Evolutionary conservation across 768 basidiomycete genomes (phyloP).

Genomic region (Pleurotus cornucopiae): DNA sequence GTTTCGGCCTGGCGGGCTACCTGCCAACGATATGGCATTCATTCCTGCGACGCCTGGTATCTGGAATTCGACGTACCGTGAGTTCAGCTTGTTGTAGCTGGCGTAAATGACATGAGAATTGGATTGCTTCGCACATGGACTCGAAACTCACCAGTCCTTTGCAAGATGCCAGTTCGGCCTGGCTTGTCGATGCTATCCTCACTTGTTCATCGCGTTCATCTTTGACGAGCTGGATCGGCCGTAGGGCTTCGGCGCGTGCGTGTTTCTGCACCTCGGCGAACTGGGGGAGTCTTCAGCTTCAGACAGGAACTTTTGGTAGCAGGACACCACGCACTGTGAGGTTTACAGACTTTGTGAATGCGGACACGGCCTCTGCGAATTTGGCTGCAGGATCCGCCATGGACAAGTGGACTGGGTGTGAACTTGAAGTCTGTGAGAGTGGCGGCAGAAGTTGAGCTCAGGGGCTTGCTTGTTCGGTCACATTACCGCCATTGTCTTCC

Average conservation of each 20-base stretch:
- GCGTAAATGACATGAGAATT: background rate
- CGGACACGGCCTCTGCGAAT: slow-evolving; percentile 20
- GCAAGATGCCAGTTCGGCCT: slow-evolving; percentile 43
- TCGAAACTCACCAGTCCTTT: slow-evolving; percentile 47
- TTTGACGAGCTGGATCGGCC: slow-evolving; percentile 31
- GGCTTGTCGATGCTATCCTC: slow-evolving; percentile 38
- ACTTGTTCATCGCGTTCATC: slow-evolving; percentile 32
- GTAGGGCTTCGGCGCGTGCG: slow-evolving; percentile 48
- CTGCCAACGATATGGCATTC: slow-evolving; percentile 23
- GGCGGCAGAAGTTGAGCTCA: background rate
- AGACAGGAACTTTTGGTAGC: too few species aligned
- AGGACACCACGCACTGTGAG: slow-evolving; percentile 16
- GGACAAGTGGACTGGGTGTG: background rate
- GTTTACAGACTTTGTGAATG: slow-evolving; percentile 18
- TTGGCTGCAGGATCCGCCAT: slow-evolving; percentile 14
- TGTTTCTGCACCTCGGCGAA: slow-evolving; percentile 54
- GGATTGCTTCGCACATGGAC: background rate
- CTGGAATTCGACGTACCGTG: slow-evolving; percentile 34
- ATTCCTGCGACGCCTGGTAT: background rate
- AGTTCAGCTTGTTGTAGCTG: slow-evolving; percentile 55
- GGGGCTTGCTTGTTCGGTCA: background rate
- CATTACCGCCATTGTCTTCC: too few species aligned
- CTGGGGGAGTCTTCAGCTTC: slow-evolving; percentile 24
- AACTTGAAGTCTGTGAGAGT: background rate
- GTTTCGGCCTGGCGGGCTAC: slow-evolving; percentile 57